Evolutionary conservation across 2,329 filamentous ascomycete genomes (phyloP), one percentile per base, ranked within the genome.

Genomic region (Lachnellula willkommii): DNA sequence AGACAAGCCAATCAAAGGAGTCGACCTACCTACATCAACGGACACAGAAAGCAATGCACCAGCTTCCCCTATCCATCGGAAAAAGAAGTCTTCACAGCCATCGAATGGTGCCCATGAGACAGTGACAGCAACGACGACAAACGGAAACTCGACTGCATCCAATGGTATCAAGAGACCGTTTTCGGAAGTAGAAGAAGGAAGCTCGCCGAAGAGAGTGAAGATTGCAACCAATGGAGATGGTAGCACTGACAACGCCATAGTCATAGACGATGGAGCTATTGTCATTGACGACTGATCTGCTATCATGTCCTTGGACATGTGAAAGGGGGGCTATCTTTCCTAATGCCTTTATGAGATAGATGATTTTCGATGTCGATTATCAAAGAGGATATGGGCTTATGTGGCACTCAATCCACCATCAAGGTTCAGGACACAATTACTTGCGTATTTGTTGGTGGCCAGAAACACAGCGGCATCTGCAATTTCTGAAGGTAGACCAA

Each of bases 381-480:
- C 5, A 20, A 12, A 39, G 37, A 58, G 43, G 22, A 60, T 43
- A 43, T 43, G 12, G 15, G 35, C 52, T 78, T 69, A 88, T 51
- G 74, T 64, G 50, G 88, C 88, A 70, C 88, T 91, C 63, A 95
- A 71, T 1, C 91, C 91, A 15, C 91, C 91, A 71, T 95, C 91
- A 28, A 96, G 77, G 70, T 92, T 94, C 51, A 96, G 77, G 50
- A 92, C 79, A 70, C 89, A 94, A 63, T 95, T 95, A 70, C 93
- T 93, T 54, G 90, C 88, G 72, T 93, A 96, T 60, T 81, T 75
- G 70, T 94, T 95, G 47, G 79, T 79, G 32, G 83, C 87, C 15
- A 95, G 78, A 70, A 95, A 95, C 28, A 87, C 68, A 47, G 87
- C 89, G 53, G 90, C 90, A 66, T 92, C 84, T n/a, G 90, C 90